Conservation (phyloP, 2,329 filamentous ascomycete genomes). For the Dactylonectria macrodidyma region DNA sequence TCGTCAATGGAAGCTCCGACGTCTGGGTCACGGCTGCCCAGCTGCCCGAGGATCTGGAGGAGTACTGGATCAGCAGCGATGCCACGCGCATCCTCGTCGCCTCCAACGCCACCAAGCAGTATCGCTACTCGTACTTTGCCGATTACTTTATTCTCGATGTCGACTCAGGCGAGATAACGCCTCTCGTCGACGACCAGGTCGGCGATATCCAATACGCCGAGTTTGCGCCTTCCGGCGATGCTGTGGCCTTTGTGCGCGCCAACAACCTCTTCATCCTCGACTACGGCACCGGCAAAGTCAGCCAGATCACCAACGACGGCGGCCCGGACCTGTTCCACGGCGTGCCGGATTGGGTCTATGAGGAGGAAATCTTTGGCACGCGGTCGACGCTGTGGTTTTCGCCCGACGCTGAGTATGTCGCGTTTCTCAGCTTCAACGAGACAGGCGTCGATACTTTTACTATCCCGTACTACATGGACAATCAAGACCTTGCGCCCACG, state of each 20-base stretch:
- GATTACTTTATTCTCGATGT: conserved; percentile 77
- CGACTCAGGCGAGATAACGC: conserved; percentile 65
- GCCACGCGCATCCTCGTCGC: conserved; percentile 72
- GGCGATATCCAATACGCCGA: conserved; percentile 79
- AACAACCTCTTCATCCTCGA: conserved; percentile 73
- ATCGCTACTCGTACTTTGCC: conserved; percentile 77
- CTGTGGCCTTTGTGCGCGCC: conserved; percentile 77
- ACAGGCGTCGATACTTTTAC: conserved; percentile 77
- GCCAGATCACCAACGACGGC: conserved; percentile 72
- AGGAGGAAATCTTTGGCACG: conserved; percentile 73
- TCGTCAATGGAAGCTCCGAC: conserved; percentile 69
- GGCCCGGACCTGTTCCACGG: conserved; percentile 75
- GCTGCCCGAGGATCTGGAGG: conserved; percentile 67
- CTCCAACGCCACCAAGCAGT: conserved; percentile 77
- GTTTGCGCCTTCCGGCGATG: conserved; percentile 70
- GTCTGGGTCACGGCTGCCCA: conserved; percentile 72
- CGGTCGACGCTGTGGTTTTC: conserved; percentile 95
- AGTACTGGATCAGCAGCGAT: conserved; percentile 75
- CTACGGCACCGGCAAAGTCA: conserved; percentile 61
- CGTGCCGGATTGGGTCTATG: conserved; percentile 87
- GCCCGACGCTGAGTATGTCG: conserved; percentile 86
- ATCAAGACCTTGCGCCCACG: conserved; percentile 67
- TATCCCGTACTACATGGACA: conserved; percentile 77
- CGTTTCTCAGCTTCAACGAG: conserved; percentile 91
- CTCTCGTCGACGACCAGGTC: conserved; percentile 71